phyloP scores from a whole-genome alignment of 148 eudicot species.

The Salicornia ramosissima region DNA sequence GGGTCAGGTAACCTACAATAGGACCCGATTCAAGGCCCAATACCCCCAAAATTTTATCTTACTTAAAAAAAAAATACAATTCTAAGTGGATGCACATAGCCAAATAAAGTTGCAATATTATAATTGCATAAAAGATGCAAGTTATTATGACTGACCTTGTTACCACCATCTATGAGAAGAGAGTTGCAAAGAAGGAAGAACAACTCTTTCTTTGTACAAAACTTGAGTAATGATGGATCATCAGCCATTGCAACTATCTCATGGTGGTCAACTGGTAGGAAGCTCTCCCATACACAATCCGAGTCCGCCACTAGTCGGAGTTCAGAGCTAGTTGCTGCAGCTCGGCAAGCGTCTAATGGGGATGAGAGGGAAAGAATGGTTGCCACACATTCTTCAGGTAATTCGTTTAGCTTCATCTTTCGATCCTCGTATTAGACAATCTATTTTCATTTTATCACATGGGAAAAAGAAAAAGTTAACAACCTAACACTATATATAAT shows the following conservation, averaged over 20 bases:
- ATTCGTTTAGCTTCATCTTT: slow-evolving; percentile 15
- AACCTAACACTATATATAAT: no score
- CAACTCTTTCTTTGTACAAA: slow-evolving; percentile 45
- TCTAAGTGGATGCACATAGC: no score
- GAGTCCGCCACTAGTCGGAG: slow-evolving; percentile 33
- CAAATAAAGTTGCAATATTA: no score
- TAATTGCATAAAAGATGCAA: no score
- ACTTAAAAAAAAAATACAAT: no score
- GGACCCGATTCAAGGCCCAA: no score
- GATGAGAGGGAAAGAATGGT: slow-evolving; percentile 43
- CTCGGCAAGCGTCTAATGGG: slow-evolving; percentile 44
- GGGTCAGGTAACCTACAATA: no score
- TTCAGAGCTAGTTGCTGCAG: slow-evolving; percentile 26
- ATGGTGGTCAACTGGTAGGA: slow-evolving; percentile 42
- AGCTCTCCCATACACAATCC: slow-evolving; percentile 51
- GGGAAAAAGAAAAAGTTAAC: no score
- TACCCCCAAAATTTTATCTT: no score
- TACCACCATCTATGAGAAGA: slow-evolving; percentile 47
- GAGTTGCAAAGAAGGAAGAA: slow-evolving; percentile 43
- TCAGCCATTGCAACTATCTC: slow-evolving; percentile 34
- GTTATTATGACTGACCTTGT: slow-evolving; percentile 34
- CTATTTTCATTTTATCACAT: neutral
- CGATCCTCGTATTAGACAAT: no score
- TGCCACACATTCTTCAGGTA: slow-evolving; percentile 49
- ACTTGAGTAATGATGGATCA: slow-evolving; percentile 13